Evolutionary conservation across 2,329 filamentous ascomycete genomes (phyloP).

Genomic region (Trichoderma sp.): DNA sequence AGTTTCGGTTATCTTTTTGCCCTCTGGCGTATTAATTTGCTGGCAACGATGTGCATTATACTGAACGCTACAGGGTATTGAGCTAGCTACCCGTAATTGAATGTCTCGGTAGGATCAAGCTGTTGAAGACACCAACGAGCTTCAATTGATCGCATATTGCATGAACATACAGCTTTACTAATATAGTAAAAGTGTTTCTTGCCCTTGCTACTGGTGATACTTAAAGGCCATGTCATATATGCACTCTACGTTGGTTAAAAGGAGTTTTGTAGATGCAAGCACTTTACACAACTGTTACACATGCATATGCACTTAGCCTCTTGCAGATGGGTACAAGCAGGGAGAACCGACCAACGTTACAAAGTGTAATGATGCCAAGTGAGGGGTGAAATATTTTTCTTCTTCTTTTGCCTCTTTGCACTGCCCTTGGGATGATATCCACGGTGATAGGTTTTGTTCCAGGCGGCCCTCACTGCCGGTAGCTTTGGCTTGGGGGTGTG

Average conservation of each 20-base stretch:
- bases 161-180: background rate
- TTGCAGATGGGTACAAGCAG: background rate
- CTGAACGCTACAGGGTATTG: background rate
- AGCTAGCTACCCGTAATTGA: background rate
- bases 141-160: background rate
- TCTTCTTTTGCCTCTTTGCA: background rate
- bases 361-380: background rate
- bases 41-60: background rate
- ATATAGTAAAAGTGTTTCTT: background rate
- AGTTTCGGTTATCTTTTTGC: background rate
- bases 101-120: background rate
- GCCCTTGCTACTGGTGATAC: background rate
- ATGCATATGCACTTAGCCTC: conserved; percentile 26
- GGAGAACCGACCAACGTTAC: background rate
- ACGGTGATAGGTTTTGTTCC: background rate
- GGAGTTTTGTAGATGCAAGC: conserved; percentile 19
- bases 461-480: background rate
- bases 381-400: background rate
- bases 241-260: background rate
- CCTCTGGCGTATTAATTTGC: background rate
- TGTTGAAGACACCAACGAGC: background rate
- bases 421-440: background rate
- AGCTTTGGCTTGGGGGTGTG: background rate
- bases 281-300: conserved; percentile 23
- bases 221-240: background rate